Conservation (phyloP, 768 basidiomycete species). For the Suillus brevipes region DNA sequence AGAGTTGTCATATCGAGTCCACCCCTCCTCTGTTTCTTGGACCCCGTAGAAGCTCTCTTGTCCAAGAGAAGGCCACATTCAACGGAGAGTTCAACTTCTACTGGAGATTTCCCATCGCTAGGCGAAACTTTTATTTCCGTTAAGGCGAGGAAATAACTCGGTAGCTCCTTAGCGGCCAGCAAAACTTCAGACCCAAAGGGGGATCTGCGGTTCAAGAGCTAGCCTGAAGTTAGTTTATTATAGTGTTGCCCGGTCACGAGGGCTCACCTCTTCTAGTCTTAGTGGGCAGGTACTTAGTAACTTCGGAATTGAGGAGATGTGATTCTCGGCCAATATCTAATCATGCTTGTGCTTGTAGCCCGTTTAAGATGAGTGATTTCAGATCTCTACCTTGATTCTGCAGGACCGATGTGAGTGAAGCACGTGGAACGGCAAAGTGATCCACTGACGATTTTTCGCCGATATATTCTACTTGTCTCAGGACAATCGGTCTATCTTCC, state of each 20-base stretch:
- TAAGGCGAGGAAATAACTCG: conserved; percentile 58
- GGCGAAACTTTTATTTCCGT: conserved; percentile 44
- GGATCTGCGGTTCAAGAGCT: conserved; percentile 74
- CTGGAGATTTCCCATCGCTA: conserved; percentile 49
- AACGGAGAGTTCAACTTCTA: conserved; percentile 57
- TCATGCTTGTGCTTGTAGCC: conserved; percentile 12
- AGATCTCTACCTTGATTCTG: conserved; percentile 26
- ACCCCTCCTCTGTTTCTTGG: conserved; percentile 47
- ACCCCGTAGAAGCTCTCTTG: conserved; percentile 34
- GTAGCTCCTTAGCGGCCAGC: conserved; percentile 59
- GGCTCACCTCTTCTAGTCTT: conserved; percentile 61
- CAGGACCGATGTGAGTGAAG: neutral
- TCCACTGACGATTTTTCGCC: conserved; percentile 84
- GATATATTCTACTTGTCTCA: conserved; percentile 86
- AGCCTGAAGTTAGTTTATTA: conserved; percentile 10
- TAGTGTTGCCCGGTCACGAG: neutral
- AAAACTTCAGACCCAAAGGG: conserved; percentile 77
- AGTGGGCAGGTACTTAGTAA: conserved; percentile 57
- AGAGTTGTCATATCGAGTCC: conserved; percentile 64
- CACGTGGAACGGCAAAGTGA: neutral
- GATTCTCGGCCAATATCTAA: conserved; percentile 74
- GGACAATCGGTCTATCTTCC: conserved; percentile 84
- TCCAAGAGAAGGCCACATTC: conserved; percentile 52
- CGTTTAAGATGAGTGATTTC: neutral
- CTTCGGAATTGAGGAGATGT: conserved; percentile 60